Evolutionary conservation across 1,139 yeast species (phyloP).

Genomic region (Diutina pseudorugosa): DNA sequence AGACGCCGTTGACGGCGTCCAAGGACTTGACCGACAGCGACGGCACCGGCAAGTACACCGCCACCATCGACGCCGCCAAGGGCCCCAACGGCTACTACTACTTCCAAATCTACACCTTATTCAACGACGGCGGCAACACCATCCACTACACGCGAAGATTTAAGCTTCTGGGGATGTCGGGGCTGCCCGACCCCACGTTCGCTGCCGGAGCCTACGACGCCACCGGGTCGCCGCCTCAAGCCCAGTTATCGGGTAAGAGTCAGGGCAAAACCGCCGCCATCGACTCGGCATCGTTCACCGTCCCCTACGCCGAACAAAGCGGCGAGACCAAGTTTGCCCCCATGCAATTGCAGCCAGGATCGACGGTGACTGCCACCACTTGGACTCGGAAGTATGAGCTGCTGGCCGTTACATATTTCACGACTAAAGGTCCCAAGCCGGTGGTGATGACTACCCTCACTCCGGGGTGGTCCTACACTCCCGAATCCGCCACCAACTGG

Average conservation of each 20-base stretch:
- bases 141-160: constrained; percentile 66
- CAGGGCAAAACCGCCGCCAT: constrained; percentile 16
- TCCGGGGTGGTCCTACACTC: constrained; percentile 72
- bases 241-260: constrained; percentile 5
- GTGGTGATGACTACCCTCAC: constrained; percentile 52
- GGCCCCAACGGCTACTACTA: constrained; percentile 42
- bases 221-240: background rate
- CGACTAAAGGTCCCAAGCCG: constrained; percentile 31
- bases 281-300: constrained; percentile 22
- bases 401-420: constrained; percentile 46
- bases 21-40: background rate
- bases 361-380: constrained; percentile 50
- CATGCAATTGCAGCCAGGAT: constrained; percentile 80
- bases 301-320: constrained; percentile 66
- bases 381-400: constrained; percentile 57
- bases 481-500: constrained; percentile 49
- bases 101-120: constrained; percentile 47
- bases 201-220: background rate
- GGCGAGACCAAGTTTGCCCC: constrained; percentile 74
- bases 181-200: constrained; percentile 19
- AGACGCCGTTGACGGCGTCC: background rate
- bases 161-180: constrained; percentile 56
- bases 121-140: constrained; percentile 32
- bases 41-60: background rate
- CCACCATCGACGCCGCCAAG: background rate